These are phyloP conservation scores for Populus hybrid DNA, from an alignment of 441 rosid genomes.

Conservation along the genomic window DNA sequence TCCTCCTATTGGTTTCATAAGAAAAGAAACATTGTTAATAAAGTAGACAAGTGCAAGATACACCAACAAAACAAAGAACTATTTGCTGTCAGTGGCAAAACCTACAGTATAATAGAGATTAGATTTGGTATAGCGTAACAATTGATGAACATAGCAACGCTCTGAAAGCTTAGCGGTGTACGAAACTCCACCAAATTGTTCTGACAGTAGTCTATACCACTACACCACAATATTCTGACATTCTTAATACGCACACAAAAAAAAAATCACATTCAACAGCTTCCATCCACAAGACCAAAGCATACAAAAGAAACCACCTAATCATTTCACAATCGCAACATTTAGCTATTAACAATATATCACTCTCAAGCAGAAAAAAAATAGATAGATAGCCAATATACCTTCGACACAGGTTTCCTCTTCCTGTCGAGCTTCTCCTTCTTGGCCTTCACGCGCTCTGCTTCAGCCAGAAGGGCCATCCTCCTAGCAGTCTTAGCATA, in stretches of 20 bases:
- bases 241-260: not conserved
- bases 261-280: not conserved
- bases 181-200: not conserved
- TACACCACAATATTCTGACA: not conserved
- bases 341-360: not conserved
- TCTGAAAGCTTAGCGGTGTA: not conserved
- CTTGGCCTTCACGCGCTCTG: slow-evolving; percentile 81
- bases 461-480: slow-evolving; percentile 92
- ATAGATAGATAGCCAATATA: slow-evolving; percentile 19
- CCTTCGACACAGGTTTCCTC: slow-evolving; percentile 73
- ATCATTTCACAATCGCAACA: not conserved
- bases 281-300: not conserved
- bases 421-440: slow-evolving; percentile 93
- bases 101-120: not conserved
- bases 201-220: not conserved
- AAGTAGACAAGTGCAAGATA: too few species aligned
- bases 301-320: not conserved
- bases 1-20: slow-evolving; percentile 53
- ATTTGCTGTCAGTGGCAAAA: not conserved
- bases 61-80: not conserved
- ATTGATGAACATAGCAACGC: not conserved
- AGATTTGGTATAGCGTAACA: not conserved
- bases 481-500: slow-evolving; percentile 93
- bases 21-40: not conserved
- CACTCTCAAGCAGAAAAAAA: not conserved